Evolutionary conservation across 1,139 yeast species (phyloP).

Genomic region (Suhomyces terraborum): DNA sequence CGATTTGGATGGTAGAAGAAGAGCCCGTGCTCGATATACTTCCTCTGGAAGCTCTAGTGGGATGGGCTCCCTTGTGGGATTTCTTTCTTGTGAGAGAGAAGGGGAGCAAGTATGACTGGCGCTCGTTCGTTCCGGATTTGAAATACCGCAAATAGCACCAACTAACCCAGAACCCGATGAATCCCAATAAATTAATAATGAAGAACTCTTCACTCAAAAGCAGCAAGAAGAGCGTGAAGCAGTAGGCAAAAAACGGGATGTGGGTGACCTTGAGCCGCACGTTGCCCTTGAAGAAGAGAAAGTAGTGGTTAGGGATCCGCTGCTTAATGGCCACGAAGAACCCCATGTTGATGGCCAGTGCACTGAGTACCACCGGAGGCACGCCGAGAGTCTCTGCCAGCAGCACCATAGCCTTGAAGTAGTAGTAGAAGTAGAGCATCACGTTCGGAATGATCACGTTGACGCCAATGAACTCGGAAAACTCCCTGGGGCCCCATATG

Average conservation of each 20-base stretch:
- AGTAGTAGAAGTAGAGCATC: slow-evolving; percentile 36
- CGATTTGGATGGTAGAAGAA: slow-evolving; percentile 26
- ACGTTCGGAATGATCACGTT: slow-evolving; percentile 36
- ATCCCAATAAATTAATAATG: slow-evolving; percentile 28
- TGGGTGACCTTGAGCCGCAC: slow-evolving; percentile 41
- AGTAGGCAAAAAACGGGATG: slow-evolving; percentile 37
- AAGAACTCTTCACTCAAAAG: slow-evolving; percentile 33
- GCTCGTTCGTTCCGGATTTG: slow-evolving; percentile 45
- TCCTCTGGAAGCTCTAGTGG: slow-evolving; percentile 11
- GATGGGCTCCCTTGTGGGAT: slow-evolving; percentile 21
- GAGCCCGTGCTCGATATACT: slow-evolving; percentile 7
- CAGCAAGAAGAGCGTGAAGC: slow-evolving; percentile 22
- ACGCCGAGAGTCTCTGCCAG: slow-evolving; percentile 19
- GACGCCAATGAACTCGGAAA: slow-evolving; percentile 29
- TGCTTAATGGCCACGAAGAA: slow-evolving; percentile 48
- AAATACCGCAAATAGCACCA: slow-evolving; percentile 45
- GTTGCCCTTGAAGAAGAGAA: slow-evolving; percentile 42
- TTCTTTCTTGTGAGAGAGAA: slow-evolving; percentile 29
- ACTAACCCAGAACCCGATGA: slow-evolving; percentile 37
- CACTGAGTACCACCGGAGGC: slow-evolving; percentile 41
- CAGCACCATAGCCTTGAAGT: slow-evolving; percentile 31
- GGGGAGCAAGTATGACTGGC: slow-evolving; percentile 46
- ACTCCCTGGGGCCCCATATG: slow-evolving; percentile 42
- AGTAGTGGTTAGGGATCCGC: slow-evolving; percentile 45
- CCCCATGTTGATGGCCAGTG: slow-evolving; percentile 45